These are phyloP conservation scores for Boletellus ananas DNA, from an alignment of 768 basidiomycete genomes.

Conservation along the genomic window DNA sequence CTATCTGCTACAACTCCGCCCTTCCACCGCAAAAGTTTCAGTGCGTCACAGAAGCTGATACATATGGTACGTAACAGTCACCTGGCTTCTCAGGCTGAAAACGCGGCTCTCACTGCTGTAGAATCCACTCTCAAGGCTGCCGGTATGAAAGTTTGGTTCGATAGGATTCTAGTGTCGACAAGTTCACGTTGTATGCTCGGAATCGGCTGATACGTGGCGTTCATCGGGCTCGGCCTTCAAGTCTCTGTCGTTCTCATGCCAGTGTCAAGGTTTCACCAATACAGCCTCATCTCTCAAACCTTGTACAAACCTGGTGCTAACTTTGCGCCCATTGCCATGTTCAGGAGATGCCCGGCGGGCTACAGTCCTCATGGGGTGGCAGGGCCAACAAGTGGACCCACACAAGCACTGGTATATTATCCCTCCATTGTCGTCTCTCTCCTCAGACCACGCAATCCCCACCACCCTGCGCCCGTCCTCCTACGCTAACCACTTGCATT, in stretches of 20 bases:
- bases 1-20: too few species aligned
- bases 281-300: background rate
- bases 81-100: too few species aligned
- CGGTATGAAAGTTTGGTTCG: too few species aligned
- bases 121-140: too few species aligned
- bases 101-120: too few species aligned
- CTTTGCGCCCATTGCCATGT: constrained; percentile 23
- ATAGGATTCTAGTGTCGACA: too few species aligned
- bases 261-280: constrained; percentile 21
- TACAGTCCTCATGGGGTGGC: constrained; percentile 3
- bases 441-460: background rate
- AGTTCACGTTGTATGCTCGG: too few species aligned
- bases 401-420: constrained; percentile 9
- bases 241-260: background rate
- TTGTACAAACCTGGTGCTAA: constrained; percentile 8
- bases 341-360: constrained; percentile 11
- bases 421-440: background rate
- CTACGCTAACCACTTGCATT: background rate
- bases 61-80: too few species aligned
- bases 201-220: too few species aligned
- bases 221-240: background rate
- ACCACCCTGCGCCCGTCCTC: background rate
- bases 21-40: too few species aligned
- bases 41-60: too few species aligned
- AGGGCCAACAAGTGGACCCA: constrained; percentile 17